Evolutionary conservation across 2,329 filamentous ascomycete genomes (phyloP).

Genomic region (Massarina eburnea): DNA sequence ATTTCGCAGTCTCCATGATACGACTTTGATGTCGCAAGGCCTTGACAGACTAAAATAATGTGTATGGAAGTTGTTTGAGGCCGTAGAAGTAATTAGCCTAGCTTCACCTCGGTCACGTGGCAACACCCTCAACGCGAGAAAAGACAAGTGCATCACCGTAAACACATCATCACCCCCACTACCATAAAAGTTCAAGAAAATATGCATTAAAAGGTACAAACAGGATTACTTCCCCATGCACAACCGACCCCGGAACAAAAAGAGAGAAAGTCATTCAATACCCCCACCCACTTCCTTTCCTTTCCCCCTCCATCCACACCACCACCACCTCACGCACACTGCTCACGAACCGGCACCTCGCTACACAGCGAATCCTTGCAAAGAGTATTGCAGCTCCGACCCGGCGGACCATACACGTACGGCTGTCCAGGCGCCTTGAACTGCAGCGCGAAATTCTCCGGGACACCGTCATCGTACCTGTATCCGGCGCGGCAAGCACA

Average conservation of each 20-base stretch:
- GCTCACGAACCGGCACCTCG: conserved; percentile 22
- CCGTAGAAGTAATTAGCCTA: too few species aligned
- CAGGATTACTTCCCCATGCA: background rate
- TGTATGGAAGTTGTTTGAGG: too few species aligned
- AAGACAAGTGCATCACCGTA: too few species aligned
- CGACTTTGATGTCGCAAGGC: too few species aligned
- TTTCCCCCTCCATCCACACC: background rate
- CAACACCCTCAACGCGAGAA: too few species aligned
- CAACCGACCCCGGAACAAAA: background rate
- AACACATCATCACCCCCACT: too few species aligned
- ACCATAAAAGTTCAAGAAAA: background rate
- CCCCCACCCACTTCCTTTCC: background rate
- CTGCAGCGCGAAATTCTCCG: conserved; percentile 31
- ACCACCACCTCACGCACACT: conserved; percentile 15
- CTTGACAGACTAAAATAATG: too few species aligned
- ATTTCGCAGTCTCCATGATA: too few species aligned
- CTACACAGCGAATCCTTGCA: conserved; percentile 24
- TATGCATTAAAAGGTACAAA: background rate
- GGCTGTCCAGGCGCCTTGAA: conserved; percentile 26
- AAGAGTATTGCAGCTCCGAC: conserved; percentile 22
- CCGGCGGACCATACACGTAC: conserved; percentile 26
- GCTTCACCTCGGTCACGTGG: too few species aligned
- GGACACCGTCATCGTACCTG: conserved; percentile 17
- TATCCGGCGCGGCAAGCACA: conserved; percentile 33
- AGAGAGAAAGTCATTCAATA: background rate